These are phyloP conservation scores for Plantago ovata DNA, from an alignment of 257 asterid species.

Conservation along the genomic window DNA sequence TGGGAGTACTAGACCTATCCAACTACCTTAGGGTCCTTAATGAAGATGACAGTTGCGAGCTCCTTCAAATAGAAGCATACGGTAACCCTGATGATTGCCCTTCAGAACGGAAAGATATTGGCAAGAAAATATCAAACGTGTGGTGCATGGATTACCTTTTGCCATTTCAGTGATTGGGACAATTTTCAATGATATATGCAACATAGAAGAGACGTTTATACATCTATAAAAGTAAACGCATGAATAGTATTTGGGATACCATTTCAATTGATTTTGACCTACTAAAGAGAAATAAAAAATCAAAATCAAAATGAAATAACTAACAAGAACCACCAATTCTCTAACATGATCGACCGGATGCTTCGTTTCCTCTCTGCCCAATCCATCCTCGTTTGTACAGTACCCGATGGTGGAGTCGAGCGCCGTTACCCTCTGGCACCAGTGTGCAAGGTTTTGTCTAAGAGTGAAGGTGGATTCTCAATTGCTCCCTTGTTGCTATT, in stretches of 20 bases:
- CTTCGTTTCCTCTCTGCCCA: conserved; percentile 36
- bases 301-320: too few relatives aligned
- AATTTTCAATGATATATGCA: neutral
- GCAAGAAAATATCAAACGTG: neutral
- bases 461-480: conserved; percentile 32
- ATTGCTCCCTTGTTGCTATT: conserved; percentile 21
- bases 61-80: neutral
- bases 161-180: neutral
- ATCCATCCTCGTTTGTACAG: conserved; percentile 22
- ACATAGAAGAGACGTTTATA: too few relatives aligned
- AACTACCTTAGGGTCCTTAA: neutral
- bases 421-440: conserved; percentile 32
- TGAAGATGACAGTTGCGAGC: neutral
- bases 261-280: too few relatives aligned
- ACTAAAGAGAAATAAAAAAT: too few relatives aligned
- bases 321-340: too few relatives aligned
- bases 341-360: conserved; percentile 32
- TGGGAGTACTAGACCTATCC: neutral
- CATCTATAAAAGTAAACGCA: too few relatives aligned
- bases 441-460: conserved; percentile 25
- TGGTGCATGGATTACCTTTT: neutral
- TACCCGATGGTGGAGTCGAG: conserved; percentile 12
- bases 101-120: neutral
- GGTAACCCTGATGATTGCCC: neutral
- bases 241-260: too few relatives aligned